Conservation (phyloP, 2,329 filamentous ascomycete genomes). For the Paradendryphiella salina region DNA sequence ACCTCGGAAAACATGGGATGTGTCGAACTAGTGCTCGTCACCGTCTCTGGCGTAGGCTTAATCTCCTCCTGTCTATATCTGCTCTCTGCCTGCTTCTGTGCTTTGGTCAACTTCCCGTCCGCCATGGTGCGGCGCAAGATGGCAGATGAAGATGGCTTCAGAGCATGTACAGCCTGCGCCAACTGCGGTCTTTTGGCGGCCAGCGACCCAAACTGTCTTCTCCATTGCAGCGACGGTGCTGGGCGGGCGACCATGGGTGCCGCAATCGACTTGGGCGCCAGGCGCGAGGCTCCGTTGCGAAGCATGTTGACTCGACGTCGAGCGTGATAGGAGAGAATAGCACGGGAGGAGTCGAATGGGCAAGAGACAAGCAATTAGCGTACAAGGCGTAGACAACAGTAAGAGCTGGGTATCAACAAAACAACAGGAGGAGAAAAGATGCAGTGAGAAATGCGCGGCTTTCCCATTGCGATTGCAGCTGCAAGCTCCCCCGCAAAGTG, state of each 20-base stretch:
- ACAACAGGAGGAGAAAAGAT: neutral
- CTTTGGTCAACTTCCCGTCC: constrained; percentile 48
- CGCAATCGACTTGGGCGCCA: constrained; percentile 46
- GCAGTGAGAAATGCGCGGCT: neutral
- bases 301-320: constrained; percentile 43
- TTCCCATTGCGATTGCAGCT: constrained; percentile 1
- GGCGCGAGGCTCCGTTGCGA: constrained; percentile 50
- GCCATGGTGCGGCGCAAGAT: constrained; percentile 49
- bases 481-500: constrained; percentile 12
- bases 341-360: neutral
- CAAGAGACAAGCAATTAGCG: neutral
- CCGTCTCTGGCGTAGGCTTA: constrained; percentile 61
- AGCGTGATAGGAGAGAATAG: neutral
- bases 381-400: neutral
- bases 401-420: constrained; percentile 12
- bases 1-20: constrained; percentile 50
- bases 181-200: constrained; percentile 39
- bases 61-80: constrained; percentile 60
- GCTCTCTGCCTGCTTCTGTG: constrained; percentile 61
- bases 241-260: constrained; percentile 35
- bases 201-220: constrained; percentile 50
- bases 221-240: constrained; percentile 40
- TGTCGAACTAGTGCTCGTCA: constrained; percentile 60
- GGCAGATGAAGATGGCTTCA: constrained; percentile 42
- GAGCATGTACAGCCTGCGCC: constrained; percentile 12